phyloP scores from a whole-genome alignment of 129 eudicot genomes.

The Daucus carota region DH1_v3.0 NC_030389.2:40638501-40639000 shows the following conservation, averaged over 20 bases:
- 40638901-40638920: conserved; percentile 88
- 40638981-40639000: conserved; percentile 91
- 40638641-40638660: conserved; percentile 97
- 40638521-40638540: too few relatives aligned
- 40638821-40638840: too few relatives aligned
- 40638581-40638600: not conserved
- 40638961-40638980: conserved; percentile 92
- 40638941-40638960: conserved; percentile 74
- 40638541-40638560: not conserved
- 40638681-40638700: conserved; percentile 83
- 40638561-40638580: not conserved
- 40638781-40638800: conserved; percentile 96
- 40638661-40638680: conserved; percentile 96
- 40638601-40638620: not conserved
- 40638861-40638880: conserved; percentile 99
- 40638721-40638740: conserved; percentile 97
- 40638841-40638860: conserved; percentile 92
- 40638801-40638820: conserved; percentile 92
- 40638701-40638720: conserved; percentile 78
- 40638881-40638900: conserved; percentile 86
- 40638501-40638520: too few relatives aligned
- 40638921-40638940: conserved; percentile 91
- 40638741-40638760: conserved; percentile 90
- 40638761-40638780: conserved; percentile 91
- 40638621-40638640: conserved; percentile 58